A percentile compares a stretch with the other conserved stretches of the same genome.
Evolutionary conservation across 2,329 filamentous ascomycete genomes (phyloP).

Genomic region (Fusarium hainanense): DNA sequence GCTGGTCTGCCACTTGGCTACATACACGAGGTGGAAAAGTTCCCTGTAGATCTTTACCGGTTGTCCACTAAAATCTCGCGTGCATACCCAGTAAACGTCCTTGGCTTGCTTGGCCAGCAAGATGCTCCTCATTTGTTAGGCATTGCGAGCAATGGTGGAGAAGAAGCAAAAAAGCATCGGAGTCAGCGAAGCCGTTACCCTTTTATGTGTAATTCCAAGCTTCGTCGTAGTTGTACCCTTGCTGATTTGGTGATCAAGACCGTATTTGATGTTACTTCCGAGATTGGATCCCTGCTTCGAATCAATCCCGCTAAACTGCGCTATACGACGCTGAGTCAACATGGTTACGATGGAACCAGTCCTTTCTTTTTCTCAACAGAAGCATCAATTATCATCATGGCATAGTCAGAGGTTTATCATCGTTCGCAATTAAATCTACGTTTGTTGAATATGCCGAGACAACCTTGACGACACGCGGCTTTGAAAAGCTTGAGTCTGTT

Average conservation of each 20-base stretch:
- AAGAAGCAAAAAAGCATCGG: background rate
- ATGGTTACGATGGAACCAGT: background rate
- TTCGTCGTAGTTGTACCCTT: background rate
- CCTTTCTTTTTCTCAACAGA: background rate
- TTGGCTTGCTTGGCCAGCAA: background rate
- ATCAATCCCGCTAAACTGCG: background rate
- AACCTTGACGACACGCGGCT: background rate
- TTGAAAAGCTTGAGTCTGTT: constrained; percentile 11
- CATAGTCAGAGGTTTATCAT: background rate
- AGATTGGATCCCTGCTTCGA: constrained; percentile 4
- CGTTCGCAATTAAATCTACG: background rate
- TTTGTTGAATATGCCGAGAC: background rate
- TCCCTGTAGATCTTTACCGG: constrained; percentile 16
- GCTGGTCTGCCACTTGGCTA: constrained; percentile 17
- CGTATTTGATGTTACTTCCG: constrained; percentile 12
- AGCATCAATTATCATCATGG: background rate
- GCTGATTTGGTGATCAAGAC: constrained; percentile 14
- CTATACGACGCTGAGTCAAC: constrained; percentile 8
- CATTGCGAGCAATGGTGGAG: background rate
- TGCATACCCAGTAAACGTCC: background rate
- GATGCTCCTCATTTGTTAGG: background rate
- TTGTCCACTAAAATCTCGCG: constrained; percentile 14
- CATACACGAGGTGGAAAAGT: constrained; percentile 27
- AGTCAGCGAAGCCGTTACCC: background rate
- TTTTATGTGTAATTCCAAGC: background rate